Percentiles rank a stretch among this genome's conserved stretches.
phyloP scores from a whole-genome alignment of 2,329 filamentous ascomycete species.

The Diatrype stigma region DNA sequence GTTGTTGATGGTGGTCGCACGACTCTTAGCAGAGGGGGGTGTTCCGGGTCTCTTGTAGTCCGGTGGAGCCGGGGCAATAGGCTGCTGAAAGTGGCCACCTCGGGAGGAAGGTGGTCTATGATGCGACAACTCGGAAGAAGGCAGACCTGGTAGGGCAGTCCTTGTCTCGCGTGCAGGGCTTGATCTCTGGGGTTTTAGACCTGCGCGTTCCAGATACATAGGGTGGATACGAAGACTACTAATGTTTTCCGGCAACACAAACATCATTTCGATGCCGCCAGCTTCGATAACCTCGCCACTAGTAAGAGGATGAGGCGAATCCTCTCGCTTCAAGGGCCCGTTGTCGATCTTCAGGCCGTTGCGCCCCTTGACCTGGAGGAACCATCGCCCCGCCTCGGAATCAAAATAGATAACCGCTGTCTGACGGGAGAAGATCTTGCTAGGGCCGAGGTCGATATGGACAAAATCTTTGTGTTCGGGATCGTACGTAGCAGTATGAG shows the following conservation, averaged over 20 bases:
- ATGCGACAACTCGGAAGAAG: slow-evolving; percentile 22
- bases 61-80: slow-evolving; percentile 56
- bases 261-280: slow-evolving; percentile 95
- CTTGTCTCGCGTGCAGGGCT: slow-evolving; percentile 21
- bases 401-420: slow-evolving; percentile 75
- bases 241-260: slow-evolving; percentile 78
- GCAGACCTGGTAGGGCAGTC: slow-evolving; percentile 24
- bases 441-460: slow-evolving; percentile 85
- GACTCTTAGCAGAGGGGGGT: slow-evolving; percentile 45
- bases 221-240: slow-evolving; percentile 63
- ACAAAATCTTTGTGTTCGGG: slow-evolving; percentile 51
- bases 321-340: slow-evolving; percentile 60
- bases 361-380: slow-evolving; percentile 80
- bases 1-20: slow-evolving; percentile 25
- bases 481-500: slow-evolving; percentile 35
- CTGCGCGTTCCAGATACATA: slow-evolving; percentile 65
- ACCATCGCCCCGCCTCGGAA: slow-evolving; percentile 68
- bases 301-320: slow-evolving; percentile 58
- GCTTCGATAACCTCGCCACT: slow-evolving; percentile 93
- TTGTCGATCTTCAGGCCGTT: slow-evolving; percentile 89
- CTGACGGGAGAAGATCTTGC: slow-evolving; percentile 74
- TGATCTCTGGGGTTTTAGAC: slow-evolving; percentile 28
- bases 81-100: slow-evolving; percentile 34
- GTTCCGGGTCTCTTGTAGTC: slow-evolving; percentile 59
- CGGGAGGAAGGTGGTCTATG: slow-evolving; percentile 20